Base-by-base conservation (phyloP, 768 basidiomycete species). In the Suillus subaureus region DNA sequence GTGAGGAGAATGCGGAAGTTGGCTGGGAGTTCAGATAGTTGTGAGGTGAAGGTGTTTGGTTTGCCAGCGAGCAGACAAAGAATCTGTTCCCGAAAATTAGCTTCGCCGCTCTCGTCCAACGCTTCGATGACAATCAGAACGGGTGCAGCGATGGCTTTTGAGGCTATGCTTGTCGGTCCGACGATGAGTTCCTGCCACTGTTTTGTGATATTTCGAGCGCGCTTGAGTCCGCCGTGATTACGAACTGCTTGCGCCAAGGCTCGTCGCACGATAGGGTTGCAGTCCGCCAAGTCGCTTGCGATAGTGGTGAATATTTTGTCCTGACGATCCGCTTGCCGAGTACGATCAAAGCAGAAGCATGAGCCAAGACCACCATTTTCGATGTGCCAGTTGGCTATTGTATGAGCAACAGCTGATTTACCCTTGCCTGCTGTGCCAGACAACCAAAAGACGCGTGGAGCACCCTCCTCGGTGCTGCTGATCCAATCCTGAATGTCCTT, bases 91-190 rank as follows among this genome's bases (percentile, higher is more conserved):
- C 69, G 66, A 40, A 47, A 35, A 1, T 21, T 16, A 4, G 39
- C 54, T 4, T 68, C 54, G 3, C 64, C 64, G 47, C 68, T 70
- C 49, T 68, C 70, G 40, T 72, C 70, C 37, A 74, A 55, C 4
- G 62, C 75, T 45, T 77, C 75, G 16, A 75, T 71, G 35, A 77
- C 64, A 18, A 74, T 61, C 7, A 74, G 42, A 13, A 73, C 66
- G n/a, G 71, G 75, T 9, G 70, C 68, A 55, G 65, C 13, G 37
- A 71, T 47, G 15, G 54, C 58, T 31, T 28, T 28, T 4, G 49
- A 51, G 15, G 42, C 64, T 7, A 28, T 55, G n/a, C 23, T 15
- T 6, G 62, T 62, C 0, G 71, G 71, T 35, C 61, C 39, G 26
- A 72, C 21, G 23, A 74, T 64, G 4, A 73, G 55, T 6, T 68